Conservation (phyloP, 352 stramenopile species). For the Phytophthora cajani region DNA sequence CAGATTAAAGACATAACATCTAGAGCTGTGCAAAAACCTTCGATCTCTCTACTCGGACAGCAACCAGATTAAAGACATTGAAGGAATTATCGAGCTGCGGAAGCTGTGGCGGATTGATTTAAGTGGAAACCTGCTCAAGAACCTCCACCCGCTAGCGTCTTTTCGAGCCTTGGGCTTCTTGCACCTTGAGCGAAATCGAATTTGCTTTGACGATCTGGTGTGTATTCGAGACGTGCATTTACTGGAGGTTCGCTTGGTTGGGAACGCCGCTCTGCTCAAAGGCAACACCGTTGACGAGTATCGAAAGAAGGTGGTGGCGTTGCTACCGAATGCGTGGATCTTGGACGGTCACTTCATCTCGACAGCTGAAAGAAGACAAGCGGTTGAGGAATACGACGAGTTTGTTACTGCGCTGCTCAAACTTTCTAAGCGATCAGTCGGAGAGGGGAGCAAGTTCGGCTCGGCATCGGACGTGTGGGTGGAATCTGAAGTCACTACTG, state of each 20-base stretch:
- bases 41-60: slow-evolving; percentile 60
- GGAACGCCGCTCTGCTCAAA: slow-evolving; percentile 43
- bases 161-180: slow-evolving; percentile 68
- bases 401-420: slow-evolving; percentile 43
- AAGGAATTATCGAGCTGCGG: slow-evolving; percentile 42
- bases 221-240: slow-evolving; percentile 66
- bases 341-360: slow-evolving; percentile 69
- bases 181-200: slow-evolving; percentile 52
- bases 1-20: slow-evolving; percentile 49
- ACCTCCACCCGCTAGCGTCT: slow-evolving; percentile 46
- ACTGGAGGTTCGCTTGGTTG: slow-evolving; percentile 53
- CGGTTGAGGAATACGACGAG: slow-evolving; percentile 46
- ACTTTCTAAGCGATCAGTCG: neutral
- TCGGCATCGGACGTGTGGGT: slow-evolving; percentile 49
- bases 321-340: slow-evolving; percentile 67
- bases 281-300: slow-evolving; percentile 34
- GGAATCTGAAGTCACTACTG: slow-evolving; percentile 1
- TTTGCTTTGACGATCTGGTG: slow-evolving; percentile 60
- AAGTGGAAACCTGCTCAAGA: slow-evolving; percentile 50
- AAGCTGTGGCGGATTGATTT: slow-evolving; percentile 67
- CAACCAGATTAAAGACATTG: slow-evolving; percentile 58
- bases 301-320: slow-evolving; percentile 50
- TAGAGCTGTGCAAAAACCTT: slow-evolving; percentile 51
- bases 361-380: slow-evolving; percentile 41
- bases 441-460: slow-evolving; percentile 36